Conservation (phyloP, 179 eudicot genomes). For the Pouteria campechiana region DNA sequence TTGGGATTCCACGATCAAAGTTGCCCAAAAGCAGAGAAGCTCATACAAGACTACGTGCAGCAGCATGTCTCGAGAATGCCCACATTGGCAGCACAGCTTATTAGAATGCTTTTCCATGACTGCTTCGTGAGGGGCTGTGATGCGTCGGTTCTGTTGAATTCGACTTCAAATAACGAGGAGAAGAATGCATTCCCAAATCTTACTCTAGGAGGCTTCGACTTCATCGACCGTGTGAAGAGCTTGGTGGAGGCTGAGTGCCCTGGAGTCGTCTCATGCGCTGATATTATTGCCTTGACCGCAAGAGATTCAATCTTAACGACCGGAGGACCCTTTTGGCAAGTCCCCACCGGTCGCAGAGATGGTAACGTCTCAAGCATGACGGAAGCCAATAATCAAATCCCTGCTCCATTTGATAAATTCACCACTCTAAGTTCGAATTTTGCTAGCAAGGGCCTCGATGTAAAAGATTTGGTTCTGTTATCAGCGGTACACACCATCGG, state of each 20-base stretch:
- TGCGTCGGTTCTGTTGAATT: conserved; percentile 36
- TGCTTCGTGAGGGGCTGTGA: conserved; percentile 54
- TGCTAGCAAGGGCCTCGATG: conserved; percentile 28
- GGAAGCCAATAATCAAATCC: conserved; percentile 31
- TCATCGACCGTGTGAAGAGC: conserved; percentile 34
- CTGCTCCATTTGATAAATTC: conserved; percentile 26
- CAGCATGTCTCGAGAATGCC: conserved; percentile 20
- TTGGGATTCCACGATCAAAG: conserved; percentile 17
- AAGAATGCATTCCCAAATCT: conserved; percentile 22
- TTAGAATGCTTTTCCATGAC: conserved; percentile 34
- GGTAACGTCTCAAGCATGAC: conserved; percentile 27
- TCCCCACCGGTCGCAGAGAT: conserved; percentile 55
- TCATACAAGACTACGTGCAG: conserved; percentile 17
- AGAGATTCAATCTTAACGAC: conserved; percentile 28
- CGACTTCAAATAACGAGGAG: conserved; percentile 32
- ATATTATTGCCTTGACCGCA: conserved; percentile 28
- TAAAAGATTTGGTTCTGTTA: conserved; percentile 35
- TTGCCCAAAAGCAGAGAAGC: conserved; percentile 31
- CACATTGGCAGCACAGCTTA: conserved; percentile 23
- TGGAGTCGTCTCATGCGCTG: conserved; percentile 44
- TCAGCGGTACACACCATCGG: too few species aligned
- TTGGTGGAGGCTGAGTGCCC: conserved; percentile 38
- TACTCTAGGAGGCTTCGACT: conserved; percentile 28
- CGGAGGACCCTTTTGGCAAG: conserved; percentile 49
- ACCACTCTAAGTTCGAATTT: conserved; percentile 21